Conservation (phyloP, 345 rosid genomes). For the Lepidium africanum region DNA sequence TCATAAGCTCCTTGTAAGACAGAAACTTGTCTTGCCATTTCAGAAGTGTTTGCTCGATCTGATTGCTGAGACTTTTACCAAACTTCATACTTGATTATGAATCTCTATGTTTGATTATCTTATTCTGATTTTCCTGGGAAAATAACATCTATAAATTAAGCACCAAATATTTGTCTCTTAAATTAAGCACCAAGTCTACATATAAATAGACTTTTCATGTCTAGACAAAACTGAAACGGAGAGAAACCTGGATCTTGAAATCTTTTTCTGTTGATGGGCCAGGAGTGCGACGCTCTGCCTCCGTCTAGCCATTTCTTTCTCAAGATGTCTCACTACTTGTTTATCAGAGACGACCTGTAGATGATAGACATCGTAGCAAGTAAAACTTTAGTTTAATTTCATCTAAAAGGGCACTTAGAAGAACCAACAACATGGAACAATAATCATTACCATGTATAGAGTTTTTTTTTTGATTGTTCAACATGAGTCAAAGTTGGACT, state of each 20-base stretch:
- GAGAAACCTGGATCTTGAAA: conserved; percentile 63
- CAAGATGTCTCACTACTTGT: conserved; percentile 95
- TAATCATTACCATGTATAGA: conserved; percentile 76
- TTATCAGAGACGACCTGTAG: conserved; percentile 88
- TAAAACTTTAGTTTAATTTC: background rate
- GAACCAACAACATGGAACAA: background rate
- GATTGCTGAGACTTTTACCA: conserved; percentile 92
- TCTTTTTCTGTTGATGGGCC: conserved; percentile 86
- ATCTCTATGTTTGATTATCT: background rate
- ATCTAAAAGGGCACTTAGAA: background rate
- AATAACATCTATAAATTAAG: too few species aligned
- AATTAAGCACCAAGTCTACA: conserved; percentile 8
- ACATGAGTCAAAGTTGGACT: conserved; percentile 88
- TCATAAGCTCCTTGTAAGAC: conserved; percentile 93
- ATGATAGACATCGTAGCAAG: background rate
- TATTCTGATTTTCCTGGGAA: background rate
- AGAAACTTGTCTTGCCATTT: conserved; percentile 96
- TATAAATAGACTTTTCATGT: background rate
- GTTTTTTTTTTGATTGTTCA: conserved; percentile 98
- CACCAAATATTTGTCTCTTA: too few species aligned
- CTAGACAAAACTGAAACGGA: background rate
- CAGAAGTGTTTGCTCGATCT: conserved; percentile 91
- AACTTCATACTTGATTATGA: conserved; percentile 47
- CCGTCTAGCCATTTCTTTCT: conserved; percentile 95
- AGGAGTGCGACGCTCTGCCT: conserved; percentile 96